These are phyloP conservation scores for Solanum hybrid DNA, from an alignment of 305 asterid species.

Conservation along the genomic window DNA sequence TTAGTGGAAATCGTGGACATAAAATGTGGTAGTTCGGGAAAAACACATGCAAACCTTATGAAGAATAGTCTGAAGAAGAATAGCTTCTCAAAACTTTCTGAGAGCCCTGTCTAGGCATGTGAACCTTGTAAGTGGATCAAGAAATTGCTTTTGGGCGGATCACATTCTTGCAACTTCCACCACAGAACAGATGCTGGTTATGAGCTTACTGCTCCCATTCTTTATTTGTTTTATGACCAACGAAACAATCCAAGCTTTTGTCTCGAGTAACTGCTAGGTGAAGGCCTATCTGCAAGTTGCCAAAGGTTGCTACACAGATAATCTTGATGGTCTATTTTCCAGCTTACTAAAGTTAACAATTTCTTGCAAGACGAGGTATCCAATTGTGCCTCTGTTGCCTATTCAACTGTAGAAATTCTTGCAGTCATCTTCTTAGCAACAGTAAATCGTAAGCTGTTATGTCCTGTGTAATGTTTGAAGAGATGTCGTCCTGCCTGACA, in stretches of 20 bases:
- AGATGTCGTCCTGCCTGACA: conserved; percentile 1
- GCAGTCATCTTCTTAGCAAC: conserved; percentile 10
- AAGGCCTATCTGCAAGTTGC: conserved; percentile 14
- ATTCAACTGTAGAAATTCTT: conserved; percentile 25
- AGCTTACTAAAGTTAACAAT: conserved; percentile 36
- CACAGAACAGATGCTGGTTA: conserved; percentile 51
- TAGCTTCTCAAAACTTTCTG: conserved; percentile 59
- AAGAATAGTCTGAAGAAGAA: conserved; percentile 57
- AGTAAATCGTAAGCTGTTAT: background rate
- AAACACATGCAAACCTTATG: conserved; percentile 40
- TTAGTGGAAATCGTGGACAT: conserved; percentile 64
- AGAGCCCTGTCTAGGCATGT: conserved; percentile 27
- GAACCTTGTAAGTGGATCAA: conserved; percentile 38
- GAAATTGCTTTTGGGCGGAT: conserved; percentile 18
- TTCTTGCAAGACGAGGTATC: conserved; percentile 41
- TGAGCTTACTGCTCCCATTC: conserved; percentile 29
- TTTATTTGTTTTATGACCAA: conserved; percentile 27
- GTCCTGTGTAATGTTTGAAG: conserved; percentile 14
- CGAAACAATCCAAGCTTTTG: conserved; percentile 19
- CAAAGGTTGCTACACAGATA: conserved; percentile 8
- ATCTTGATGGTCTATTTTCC: conserved; percentile 18
- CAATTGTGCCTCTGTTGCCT: conserved; percentile 35
- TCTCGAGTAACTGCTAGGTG: conserved; percentile 12
- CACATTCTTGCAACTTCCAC: conserved; percentile 41
- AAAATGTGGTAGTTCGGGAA: conserved; percentile 59